Evolutionary conservation across 2,329 filamentous ascomycete genomes (phyloP), one percentile per base, ranked within the genome.

Genomic region (Pestalotiopsis fici): DNA sequence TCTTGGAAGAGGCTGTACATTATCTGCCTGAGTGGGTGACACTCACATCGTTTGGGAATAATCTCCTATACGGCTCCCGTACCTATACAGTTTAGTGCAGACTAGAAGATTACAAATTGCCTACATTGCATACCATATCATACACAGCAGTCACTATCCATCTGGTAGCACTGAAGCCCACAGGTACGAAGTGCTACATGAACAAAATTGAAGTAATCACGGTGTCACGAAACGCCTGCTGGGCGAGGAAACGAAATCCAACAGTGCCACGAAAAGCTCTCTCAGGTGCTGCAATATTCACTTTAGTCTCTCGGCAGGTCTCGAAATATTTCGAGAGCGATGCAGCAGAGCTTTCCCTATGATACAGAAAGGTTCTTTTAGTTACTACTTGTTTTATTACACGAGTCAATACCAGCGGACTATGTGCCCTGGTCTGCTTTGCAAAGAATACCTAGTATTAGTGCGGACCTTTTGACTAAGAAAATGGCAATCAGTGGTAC

Each of bases 1-100:
- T 50, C 43, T 9, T 50, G n/a, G n/a, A n/a, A 21, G 95, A 98
- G 80, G 84, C 93, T 61, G 82, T 87, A 72, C 87, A 90, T 76
- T 98, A 90, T 79, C 86, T 90, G 72, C 95, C 96, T 0, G 82
- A 84, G 4, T 99, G 96, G 96, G 89, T 90, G 6, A 90, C 91
- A 6, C 83, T 94, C 4, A 64, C 60, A 7, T 35, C 27, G 2
- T 61, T 13, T 23, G 31, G 31, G 5, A 21, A 61, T 23, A 27
- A 59, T 7, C 59, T 60, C 25, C 15, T 35, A n/a, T 27, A 12
- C 18, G 31, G n/a, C n/a, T 35, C 25, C 21, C 43, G 43, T 50
- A 18, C 18, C 43, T n/a, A 50, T 50, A 50, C 7, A 50, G n/a
- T 50, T n/a, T 50, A 50, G 43, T 21, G 11, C 11, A 11, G 31